A percentile compares a stretch with the other conserved stretches of the same genome.
Evolutionary conservation across 257 asterid species (phyloP).

Genomic region (Jaltomata sinuosa): DNA sequence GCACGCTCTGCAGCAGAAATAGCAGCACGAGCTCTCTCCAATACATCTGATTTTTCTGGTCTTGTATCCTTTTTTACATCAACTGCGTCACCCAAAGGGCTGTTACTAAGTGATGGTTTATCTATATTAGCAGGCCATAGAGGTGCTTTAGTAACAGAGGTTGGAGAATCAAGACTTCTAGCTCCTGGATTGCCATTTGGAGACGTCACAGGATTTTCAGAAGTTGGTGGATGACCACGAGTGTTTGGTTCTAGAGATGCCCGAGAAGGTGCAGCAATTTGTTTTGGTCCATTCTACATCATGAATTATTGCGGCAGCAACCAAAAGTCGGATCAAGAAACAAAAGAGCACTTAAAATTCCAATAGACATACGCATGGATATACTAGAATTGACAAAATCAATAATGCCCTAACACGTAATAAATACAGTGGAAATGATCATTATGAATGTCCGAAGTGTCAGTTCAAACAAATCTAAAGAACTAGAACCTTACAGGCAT

Average conservation of each 20-base stretch:
- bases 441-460: background rate
- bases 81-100: constrained; percentile 5
- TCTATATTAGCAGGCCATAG: background rate
- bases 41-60: constrained; percentile 34
- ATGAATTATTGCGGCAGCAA: background rate
- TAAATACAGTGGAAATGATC: background rate
- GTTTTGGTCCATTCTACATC: constrained; percentile 79
- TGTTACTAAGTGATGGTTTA: constrained; percentile 17
- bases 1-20: constrained; percentile 94
- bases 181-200: constrained; percentile 16
- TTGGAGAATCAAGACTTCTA: constrained; percentile 16
- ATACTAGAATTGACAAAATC: background rate
- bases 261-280: constrained; percentile 27
- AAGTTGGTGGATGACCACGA: constrained; percentile 12
- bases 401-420: background rate
- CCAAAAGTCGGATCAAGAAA: background rate
- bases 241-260: constrained; percentile 13
- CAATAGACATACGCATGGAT: background rate
- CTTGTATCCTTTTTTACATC: constrained; percentile 18
- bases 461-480: background rate
- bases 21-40: constrained; percentile 71
- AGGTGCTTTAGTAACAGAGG: constrained; percentile 14
- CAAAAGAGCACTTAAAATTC: background rate
- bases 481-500: background rate
- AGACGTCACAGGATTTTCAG: constrained; percentile 19